A percentile compares a stretch with the other conserved stretches of the same genome.
phyloP scores from a whole-genome alignment of 768 basidiomycete genomes.

The Naematelia aurantialba region DNA sequence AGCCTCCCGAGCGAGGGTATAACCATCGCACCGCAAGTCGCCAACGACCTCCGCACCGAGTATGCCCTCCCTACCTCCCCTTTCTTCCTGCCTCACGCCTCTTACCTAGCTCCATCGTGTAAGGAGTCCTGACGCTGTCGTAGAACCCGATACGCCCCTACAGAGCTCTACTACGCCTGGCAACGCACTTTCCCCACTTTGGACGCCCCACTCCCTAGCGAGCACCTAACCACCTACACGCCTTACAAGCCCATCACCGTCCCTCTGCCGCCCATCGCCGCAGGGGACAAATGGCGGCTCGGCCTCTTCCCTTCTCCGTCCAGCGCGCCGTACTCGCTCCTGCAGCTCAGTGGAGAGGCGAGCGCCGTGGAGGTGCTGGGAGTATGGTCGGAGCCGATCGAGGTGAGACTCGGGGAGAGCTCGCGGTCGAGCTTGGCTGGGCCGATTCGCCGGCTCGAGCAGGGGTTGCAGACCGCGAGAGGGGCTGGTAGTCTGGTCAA shows the following conservation, averaged over 20 bases:
- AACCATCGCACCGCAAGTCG: constrained; percentile 73
- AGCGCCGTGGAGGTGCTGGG: constrained; percentile 19
- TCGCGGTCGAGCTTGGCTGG: constrained; percentile 1
- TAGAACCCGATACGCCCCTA: constrained; percentile 55
- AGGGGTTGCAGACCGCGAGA: no score
- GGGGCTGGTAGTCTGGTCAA: no score
- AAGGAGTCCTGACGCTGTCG: not conserved
- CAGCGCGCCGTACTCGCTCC: not conserved
- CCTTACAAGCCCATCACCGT: constrained; percentile 72
- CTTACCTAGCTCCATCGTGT: not conserved
- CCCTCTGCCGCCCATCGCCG: constrained; percentile 59
- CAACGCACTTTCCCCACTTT: constrained; percentile 22
- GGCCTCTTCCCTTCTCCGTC: constrained; percentile 51
- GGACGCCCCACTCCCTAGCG: constrained; percentile 15
- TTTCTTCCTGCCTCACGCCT: not conserved
- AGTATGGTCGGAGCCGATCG: constrained; percentile 46
- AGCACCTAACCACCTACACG: constrained; percentile 70
- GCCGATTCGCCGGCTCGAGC: not conserved
- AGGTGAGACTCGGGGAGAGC: constrained; percentile 12
- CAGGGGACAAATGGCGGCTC: constrained; percentile 66
- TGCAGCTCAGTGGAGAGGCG: not conserved
- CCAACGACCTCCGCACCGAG: constrained; percentile 87
- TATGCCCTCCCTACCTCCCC: constrained; percentile 26
- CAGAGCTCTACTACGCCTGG: constrained; percentile 74
- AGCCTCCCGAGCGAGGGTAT: constrained; percentile 51